These are phyloP conservation scores for Diutina scorzettiae DNA, from an alignment of 1,139 yeast genomes.

Conservation along the genomic window DNA sequence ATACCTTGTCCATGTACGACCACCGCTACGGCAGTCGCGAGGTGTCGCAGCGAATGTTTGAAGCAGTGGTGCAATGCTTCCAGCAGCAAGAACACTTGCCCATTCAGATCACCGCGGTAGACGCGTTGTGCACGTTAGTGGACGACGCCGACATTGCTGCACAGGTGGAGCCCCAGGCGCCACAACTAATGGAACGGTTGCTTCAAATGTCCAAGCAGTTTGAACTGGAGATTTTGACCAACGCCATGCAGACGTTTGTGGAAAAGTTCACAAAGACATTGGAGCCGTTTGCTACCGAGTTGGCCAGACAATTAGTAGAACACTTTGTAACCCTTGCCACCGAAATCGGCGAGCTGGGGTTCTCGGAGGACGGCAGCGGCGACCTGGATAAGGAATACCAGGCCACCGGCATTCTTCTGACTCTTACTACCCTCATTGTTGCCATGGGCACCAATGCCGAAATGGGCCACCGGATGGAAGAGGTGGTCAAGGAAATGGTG, in stretches of 20 bases:
- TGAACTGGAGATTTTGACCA: conserved; percentile 42
- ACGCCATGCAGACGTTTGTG: conserved; percentile 46
- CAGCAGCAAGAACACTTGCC: conserved; percentile 33
- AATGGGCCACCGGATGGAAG: conserved; percentile 30
- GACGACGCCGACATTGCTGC: conserved; percentile 33
- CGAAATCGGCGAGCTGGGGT: conserved; percentile 27
- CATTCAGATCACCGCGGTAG: conserved; percentile 40
- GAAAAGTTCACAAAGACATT: conserved; percentile 39
- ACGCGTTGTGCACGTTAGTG: conserved; percentile 39
- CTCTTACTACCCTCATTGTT: conserved; percentile 39
- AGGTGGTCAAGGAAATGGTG: conserved; percentile 28
- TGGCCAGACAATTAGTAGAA: conserved; percentile 33
- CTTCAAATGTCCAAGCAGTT: conserved; percentile 37
- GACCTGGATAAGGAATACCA: conserved; percentile 40
- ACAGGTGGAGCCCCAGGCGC: conserved; percentile 36
- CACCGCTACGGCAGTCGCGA: conserved; percentile 27
- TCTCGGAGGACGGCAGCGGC: conserved; percentile 11
- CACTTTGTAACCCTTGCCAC: conserved; percentile 35
- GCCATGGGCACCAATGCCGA: conserved; percentile 39
- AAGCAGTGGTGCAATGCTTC: conserved; percentile 33
- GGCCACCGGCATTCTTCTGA: conserved; percentile 38
- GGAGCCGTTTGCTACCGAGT: conserved; percentile 44
- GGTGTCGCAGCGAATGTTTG: conserved; percentile 32
- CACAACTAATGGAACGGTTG: conserved; percentile 40
- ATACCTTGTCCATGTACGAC: conserved; percentile 36